phyloP scores from a whole-genome alignment of 345 rosid species.

The Rhizophora mangle region DNA sequence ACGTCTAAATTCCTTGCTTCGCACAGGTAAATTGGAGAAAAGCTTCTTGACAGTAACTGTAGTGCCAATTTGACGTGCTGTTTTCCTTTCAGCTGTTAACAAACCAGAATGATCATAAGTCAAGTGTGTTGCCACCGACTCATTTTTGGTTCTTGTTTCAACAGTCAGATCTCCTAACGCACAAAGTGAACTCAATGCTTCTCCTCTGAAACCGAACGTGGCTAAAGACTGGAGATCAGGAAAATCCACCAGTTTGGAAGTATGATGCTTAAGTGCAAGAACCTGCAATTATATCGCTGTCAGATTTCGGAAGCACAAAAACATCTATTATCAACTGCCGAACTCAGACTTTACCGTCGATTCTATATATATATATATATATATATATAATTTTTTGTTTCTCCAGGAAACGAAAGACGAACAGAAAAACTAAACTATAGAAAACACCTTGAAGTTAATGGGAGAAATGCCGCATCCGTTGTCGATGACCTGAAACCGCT shows the following conservation, averaged over 20 bases:
- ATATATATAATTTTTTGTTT: background rate
- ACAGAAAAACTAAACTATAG: background rate
- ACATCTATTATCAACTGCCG: too few species aligned
- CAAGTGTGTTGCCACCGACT: constrained; percentile 74
- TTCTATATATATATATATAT: too few species aligned
- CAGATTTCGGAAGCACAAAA: background rate
- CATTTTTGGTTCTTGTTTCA: constrained; percentile 72
- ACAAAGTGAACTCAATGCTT: constrained; percentile 92
- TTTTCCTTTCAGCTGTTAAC: constrained; percentile 58
- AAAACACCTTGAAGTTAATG: constrained; percentile 52
- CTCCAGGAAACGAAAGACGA: background rate
- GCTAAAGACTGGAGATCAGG: constrained; percentile 71
- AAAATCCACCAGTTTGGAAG: constrained; percentile 84
- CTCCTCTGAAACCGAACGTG: constrained; percentile 94
- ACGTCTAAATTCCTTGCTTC: constrained; percentile 89
- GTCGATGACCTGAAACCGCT: constrained; percentile 86
- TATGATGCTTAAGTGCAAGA: constrained; percentile 86
- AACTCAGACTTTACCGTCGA: too few species aligned
- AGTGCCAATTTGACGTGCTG: constrained; percentile 86
- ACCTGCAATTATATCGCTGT: constrained; percentile 37
- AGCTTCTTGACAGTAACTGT: constrained; percentile 81
- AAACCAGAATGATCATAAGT: constrained; percentile 81
- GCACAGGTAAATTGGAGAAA: constrained; percentile 84
- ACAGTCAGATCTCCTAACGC: constrained; percentile 74
- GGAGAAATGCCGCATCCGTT: constrained; percentile 94